Evolutionary conservation across 2,329 filamentous ascomycete species (phyloP).

Genomic region (Hymenoscyphus salicellus): DNA sequence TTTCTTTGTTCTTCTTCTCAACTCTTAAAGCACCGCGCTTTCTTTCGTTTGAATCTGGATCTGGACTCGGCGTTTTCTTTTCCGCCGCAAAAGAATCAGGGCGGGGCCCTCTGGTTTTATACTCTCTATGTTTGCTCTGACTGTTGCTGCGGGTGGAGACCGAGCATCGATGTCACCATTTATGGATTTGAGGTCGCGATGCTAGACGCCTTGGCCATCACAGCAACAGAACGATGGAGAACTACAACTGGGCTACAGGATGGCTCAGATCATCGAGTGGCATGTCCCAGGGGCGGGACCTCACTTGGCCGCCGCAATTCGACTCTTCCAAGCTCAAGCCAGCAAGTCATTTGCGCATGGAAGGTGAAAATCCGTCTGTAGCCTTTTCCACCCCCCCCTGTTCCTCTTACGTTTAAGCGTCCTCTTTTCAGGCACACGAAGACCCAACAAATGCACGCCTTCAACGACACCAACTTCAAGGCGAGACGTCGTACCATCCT

Average conservation of each 20-base stretch:
- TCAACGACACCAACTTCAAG: background rate
- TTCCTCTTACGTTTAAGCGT: constrained; percentile 15
- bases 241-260: background rate
- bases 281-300: no score
- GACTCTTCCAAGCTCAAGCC: no score
- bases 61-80: background rate
- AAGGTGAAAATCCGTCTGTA: background rate
- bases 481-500: background rate
- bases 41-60: background rate
- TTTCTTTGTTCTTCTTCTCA: background rate
- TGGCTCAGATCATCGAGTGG: background rate
- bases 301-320: no score
- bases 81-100: background rate
- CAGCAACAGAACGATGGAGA: no score
- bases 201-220: background rate
- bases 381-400: constrained; percentile 1
- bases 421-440: constrained; percentile 4
- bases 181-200: background rate
- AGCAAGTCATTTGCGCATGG: background rate
- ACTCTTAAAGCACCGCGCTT: background rate
- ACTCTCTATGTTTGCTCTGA: background rate
- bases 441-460: background rate
- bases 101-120: constrained; percentile 2
- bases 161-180: constrained; percentile 1
- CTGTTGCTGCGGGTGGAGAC: background rate